phyloP scores from a whole-genome alignment of 441 rosid genomes.

The Brassica balearica region DNA sequence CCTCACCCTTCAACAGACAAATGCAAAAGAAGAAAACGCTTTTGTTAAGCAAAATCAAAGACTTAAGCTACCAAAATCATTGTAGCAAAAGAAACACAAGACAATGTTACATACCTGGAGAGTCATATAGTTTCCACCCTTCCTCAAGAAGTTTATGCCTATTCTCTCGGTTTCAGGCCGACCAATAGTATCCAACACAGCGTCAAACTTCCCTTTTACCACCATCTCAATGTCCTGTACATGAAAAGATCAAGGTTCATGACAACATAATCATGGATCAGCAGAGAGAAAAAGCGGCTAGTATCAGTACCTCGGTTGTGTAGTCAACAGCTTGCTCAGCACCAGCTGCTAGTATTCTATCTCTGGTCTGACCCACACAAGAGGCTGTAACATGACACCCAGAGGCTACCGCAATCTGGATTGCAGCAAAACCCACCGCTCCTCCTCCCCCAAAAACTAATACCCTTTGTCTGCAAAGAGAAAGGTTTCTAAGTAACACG shows the following conservation, averaged over 20 bases:
- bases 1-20: constrained; percentile 68
- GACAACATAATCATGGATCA: constrained; percentile 21
- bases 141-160: constrained; percentile 74
- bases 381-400: constrained; percentile 82
- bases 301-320: constrained; percentile 64
- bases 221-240: constrained; percentile 79
- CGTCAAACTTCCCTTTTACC: constrained; percentile 86
- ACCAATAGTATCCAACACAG: constrained; percentile 96
- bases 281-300: constrained; percentile 13
- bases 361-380: constrained; percentile 75
- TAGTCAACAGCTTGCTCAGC: constrained; percentile 93
- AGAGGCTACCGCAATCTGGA: constrained; percentile 81
- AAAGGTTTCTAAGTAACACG: constrained; percentile 11
- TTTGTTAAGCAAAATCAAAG: constrained; percentile 18
- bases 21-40: not conserved
- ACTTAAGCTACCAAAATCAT: constrained; percentile 16
- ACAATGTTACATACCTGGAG: constrained; percentile 64
- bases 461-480: constrained; percentile 70
- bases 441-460: constrained; percentile 93
- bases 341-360: constrained; percentile 72
- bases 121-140: constrained; percentile 96
- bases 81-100: constrained; percentile 13
- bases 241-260: constrained; percentile 25
- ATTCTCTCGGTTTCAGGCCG: constrained; percentile 83
- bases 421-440: constrained; percentile 93